Base-by-base conservation (phyloP, 2,329 filamentous ascomycete genomes). In the Beauveria varroae region DNA sequence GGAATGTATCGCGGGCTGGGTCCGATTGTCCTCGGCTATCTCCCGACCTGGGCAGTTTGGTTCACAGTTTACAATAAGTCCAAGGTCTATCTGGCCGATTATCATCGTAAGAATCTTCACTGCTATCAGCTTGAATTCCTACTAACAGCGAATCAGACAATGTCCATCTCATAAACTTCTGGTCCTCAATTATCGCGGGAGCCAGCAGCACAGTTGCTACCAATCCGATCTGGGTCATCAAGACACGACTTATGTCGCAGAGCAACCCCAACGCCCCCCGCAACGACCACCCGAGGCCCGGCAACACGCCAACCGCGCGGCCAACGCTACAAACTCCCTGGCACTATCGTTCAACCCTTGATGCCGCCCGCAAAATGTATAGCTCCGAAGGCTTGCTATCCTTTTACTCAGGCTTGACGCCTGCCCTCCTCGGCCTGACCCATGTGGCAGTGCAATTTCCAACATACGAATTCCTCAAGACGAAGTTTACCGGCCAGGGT, bases 141-240 rank as follows among this genome's bases (percentile, higher is more conserved):
- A 28, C 67, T 69, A 59, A 66, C 63, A 53, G 46, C 44, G 43
- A 57, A 64, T 14, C 69, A 90, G 89, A 87, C 64, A 93, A 91
- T 71, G 85, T 84, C 69, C 88, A 90, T 77, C 73, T 91, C 50
- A 84, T 93, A 68, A 91, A 91, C 71, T 88, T 95, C 66, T 93
- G 90, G 79, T 95, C 95, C 24, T 96, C 95, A 10, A 85, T 99
- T 63, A 84, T 92, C 61, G 95, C 93, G 26, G 95, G 95, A 58
- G 92, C 87, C 64, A 96, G 90, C 77, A 97, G 93, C 67, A 99
- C 95, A 4, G 82, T 98, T 65, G 89, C 88, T 64, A 99, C 95
- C 26, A 99, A 98, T 74, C 95, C 95, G 1, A 99, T 99, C 64
- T 99, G 95, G 95, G 95, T 99, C 43, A 96, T 99, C 78, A 99